Percentiles rank a stretch among this genome's conserved stretches.
Evolutionary conservation across 306 rosid species (phyloP).

Genomic region (Sindora glabra): DNA sequence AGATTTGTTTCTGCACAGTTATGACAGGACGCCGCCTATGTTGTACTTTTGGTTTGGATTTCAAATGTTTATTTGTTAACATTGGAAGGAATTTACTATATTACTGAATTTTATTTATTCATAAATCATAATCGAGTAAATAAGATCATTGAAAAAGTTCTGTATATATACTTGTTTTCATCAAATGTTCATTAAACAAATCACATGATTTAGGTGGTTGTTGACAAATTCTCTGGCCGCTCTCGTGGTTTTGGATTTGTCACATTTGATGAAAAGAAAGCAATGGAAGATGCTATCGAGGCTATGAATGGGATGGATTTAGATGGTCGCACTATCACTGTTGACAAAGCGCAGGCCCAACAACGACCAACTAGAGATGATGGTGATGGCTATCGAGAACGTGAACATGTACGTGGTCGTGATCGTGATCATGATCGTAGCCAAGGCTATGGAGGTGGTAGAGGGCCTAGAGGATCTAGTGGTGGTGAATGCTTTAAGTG

Average conservation of each 20-base stretch:
- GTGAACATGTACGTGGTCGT: slow-evolving; percentile 33
- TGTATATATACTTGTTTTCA: not conserved
- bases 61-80: too few species aligned
- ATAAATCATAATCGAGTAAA: not conserved
- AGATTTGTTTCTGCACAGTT: too few species aligned
- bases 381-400: slow-evolving; percentile 59
- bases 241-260: slow-evolving; percentile 99
- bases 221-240: slow-evolving; percentile 94
- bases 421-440: slow-evolving; percentile 37
- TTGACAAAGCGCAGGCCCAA: slow-evolving; percentile 96
- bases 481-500: slow-evolving; percentile 97
- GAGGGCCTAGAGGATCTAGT: slow-evolving; percentile 76
- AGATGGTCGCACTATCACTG: slow-evolving; percentile 94
- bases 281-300: slow-evolving; percentile 96
- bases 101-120: too few species aligned
- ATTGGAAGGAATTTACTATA: too few species aligned
- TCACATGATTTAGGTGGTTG: slow-evolving; percentile 72
- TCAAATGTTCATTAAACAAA: not conserved
- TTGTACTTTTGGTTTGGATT: too few species aligned
- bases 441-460: slow-evolving; percentile 58
- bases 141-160: too few species aligned
- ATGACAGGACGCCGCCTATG: too few species aligned
- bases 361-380: slow-evolving; percentile 87
- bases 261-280: slow-evolving; percentile 94
- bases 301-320: slow-evolving; percentile 94